Conservation (phyloP, 768 basidiomycete species). For the Kwoniella sp. region DNA sequence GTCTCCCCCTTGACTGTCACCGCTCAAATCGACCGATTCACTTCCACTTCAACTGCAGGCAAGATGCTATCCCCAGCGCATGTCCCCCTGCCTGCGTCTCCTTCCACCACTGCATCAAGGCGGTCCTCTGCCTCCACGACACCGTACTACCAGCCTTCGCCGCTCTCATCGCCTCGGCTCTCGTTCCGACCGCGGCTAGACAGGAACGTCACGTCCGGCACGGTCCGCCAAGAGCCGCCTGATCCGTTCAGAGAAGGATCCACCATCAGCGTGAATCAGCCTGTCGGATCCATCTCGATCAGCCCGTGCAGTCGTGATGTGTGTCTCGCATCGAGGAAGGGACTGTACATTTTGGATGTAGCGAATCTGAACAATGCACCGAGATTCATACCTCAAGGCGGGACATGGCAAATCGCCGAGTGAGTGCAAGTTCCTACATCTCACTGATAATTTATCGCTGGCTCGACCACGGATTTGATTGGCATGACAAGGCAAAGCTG, state of each 20-base stretch:
- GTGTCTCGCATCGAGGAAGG: conserved; percentile 80
- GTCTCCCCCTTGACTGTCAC: not conserved
- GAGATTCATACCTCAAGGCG: conserved; percentile 91
- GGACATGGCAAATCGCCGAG: conserved; percentile 83
- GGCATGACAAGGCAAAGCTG: not conserved
- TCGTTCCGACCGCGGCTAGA: conserved; percentile 33
- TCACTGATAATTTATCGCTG: not conserved
- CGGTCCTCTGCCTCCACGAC: conserved; percentile 21
- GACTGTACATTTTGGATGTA: conserved; percentile 92
- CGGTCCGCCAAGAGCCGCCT: conserved; percentile 18
- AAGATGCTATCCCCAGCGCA: conserved; percentile 20
- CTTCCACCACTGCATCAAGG: conserved; percentile 19
- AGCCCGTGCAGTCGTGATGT: conserved; percentile 85
- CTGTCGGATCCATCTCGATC: conserved; percentile 60
- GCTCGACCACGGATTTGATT: not conserved
- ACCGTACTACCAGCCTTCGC: conserved; percentile 23
- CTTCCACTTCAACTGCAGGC: not conserved
- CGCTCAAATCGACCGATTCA: not conserved
- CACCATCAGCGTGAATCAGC: conserved; percentile 55
- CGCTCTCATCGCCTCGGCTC: conserved; percentile 32
- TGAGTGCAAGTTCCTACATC: too few relatives aligned
- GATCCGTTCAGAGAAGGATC: conserved; percentile 42
- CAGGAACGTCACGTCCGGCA: conserved; percentile 29
- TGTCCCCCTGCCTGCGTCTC: conserved; percentile 28
- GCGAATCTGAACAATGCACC: conserved; percentile 83